A percentile compares a stretch with the other conserved stretches of the same genome.
Evolutionary conservation across 768 basidiomycete species (phyloP).

Genomic region (Lentinus tigrinus): DNA sequence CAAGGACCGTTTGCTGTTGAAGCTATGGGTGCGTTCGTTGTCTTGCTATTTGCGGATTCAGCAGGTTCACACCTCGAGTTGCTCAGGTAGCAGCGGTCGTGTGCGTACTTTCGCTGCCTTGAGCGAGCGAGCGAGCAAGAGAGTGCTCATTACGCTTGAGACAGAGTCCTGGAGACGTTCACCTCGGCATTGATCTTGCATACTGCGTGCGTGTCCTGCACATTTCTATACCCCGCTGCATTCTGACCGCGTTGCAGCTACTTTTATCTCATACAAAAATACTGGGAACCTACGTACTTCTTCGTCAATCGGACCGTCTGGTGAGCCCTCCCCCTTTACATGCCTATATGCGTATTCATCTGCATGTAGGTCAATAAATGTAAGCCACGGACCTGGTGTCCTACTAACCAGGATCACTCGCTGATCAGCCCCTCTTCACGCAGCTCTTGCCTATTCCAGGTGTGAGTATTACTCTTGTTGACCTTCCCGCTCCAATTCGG

Average conservation of each 20-base stretch:
- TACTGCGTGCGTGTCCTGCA: neutral
- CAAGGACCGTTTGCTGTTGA: neutral
- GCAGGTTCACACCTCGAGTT: neutral
- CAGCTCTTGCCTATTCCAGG: slow-evolving; percentile 1
- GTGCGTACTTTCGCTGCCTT: neutral
- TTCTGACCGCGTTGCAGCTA: neutral
- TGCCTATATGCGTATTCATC: neutral
- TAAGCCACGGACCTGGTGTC: neutral
- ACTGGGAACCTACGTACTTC: slow-evolving; percentile 1
- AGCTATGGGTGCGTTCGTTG: neutral
- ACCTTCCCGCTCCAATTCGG: neutral
- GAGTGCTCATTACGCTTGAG: neutral
- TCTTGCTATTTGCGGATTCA: no score
- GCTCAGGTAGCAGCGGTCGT: neutral
- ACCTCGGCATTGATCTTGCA: neutral
- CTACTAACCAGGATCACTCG: neutral
- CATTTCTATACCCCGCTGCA: neutral
- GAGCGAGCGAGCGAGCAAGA: neutral
- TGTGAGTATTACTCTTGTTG: neutral
- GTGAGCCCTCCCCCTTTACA: neutral
- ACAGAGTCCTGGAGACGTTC: neutral
- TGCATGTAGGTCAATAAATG: neutral
- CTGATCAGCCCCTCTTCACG: neutral
- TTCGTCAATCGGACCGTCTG: neutral
- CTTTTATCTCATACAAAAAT: neutral